Base-by-base conservation (phyloP, 1,284 basidiomycete genomes). In the Irpex sp. region DNA sequence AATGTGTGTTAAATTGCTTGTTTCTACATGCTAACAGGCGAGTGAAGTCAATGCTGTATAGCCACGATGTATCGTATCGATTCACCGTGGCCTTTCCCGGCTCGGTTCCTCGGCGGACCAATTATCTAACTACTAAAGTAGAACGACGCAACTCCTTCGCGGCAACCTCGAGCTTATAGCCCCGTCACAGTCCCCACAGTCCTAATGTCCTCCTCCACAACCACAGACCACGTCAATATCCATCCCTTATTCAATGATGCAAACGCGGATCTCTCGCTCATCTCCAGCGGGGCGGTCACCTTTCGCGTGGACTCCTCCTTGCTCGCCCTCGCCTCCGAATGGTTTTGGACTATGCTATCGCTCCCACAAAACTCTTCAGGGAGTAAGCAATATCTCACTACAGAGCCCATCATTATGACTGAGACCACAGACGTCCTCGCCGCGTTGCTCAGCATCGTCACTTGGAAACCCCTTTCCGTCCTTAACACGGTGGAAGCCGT, bases 241-340 rank as follows among this genome's bases (percentile, higher is more conserved):
- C 83, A 85, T 68, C 76, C 79, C 0, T 70, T 72, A 2, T 85
- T 85, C 67, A 70, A 75, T 57, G 76, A 72, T 54, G 68, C 72
- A 13, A 78, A 81, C 38, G 80, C 77, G 11, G 83, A 87, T 61
- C 74, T 85, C 26, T 71, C 82, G 5, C 71, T 84, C 0, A 69
- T 68, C 19, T 74, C 81, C 4, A 72, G 72, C 54, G 79, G 78
- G 58, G 75, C 72, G 19, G 69, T 78, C 19, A 75, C 77, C 64
- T 88, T 88, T 69, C 79, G 79, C 8, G 75, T 85, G 11, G 83
- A 83, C 60, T 80, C 82, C 0, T 79, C 78, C 66, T 81, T 78
- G 1, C 77, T 88, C 51, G 80, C 78, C 62, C 83, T 81, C 15
- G 81, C 84, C 0, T 87, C 85, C 2, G 78, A 79, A 15, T 86